These are phyloP conservation scores for Ophidiomyces ophidiicola DNA, from an alignment of 2,329 filamentous ascomycete genomes.

Conservation along the genomic window DNA sequence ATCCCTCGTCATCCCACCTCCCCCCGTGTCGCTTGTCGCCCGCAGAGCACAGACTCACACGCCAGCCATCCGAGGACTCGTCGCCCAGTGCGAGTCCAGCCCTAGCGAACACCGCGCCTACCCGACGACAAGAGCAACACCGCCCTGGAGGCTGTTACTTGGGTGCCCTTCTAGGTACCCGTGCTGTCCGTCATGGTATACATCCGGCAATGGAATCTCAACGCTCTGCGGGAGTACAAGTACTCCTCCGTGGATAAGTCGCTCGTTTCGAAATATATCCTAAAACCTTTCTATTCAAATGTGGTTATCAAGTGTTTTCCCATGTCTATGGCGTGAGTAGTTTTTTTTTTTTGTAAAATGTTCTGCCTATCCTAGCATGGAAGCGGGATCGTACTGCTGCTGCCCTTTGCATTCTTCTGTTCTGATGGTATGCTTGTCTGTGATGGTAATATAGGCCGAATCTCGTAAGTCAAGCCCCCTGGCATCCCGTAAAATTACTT, in stretches of 20 bases:
- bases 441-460: conserved; percentile 39
- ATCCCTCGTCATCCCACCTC: too few relatives aligned
- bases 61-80: too few relatives aligned
- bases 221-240: conserved; percentile 85
- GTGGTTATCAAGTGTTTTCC: conserved; percentile 90
- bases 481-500: not conserved
- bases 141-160: too few relatives aligned
- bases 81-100: too few relatives aligned
- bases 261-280: conserved; percentile 75
- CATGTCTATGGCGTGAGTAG: conserved; percentile 76
- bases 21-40: too few relatives aligned
- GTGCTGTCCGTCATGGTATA: conserved; percentile 62
- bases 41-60: too few relatives aligned
- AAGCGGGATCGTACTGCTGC: not conserved
- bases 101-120: too few relatives aligned
- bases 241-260: conserved; percentile 89
- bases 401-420: not conserved
- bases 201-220: conserved; percentile 80
- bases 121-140: too few relatives aligned
- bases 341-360: not conserved
- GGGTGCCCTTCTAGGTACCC: not conserved
- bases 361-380: not conserved
- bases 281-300: conserved; percentile 96
- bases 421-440: not conserved
- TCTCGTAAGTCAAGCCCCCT: conserved; percentile 27